Conservation (phyloP, 768 basidiomycete genomes). For the Fistulinella prunicolor region DNA sequence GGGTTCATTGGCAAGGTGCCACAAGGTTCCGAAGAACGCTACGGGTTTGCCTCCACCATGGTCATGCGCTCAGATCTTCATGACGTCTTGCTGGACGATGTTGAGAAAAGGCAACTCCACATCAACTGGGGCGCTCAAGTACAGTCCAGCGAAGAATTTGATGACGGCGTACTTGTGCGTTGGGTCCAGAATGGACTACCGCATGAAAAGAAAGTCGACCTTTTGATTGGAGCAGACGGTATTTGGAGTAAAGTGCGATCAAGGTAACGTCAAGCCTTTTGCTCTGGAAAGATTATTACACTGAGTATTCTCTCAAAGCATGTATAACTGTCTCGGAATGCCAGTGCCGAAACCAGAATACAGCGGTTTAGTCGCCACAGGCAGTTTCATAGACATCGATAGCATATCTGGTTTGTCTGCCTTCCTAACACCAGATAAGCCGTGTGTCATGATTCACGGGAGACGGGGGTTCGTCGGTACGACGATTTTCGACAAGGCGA, state of each 20-base stretch:
- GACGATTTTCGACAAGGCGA: conserved; percentile 23
- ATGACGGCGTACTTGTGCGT: conserved; percentile 25
- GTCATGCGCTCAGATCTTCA: conserved; percentile 30
- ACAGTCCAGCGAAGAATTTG: conserved; percentile 21
- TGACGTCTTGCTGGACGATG: conserved; percentile 30
- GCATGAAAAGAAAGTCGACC: conserved; percentile 28
- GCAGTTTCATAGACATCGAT: conserved; percentile 16
- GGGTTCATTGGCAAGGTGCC: conserved; percentile 21
- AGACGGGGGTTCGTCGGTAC: conserved; percentile 29
- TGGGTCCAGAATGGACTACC: conserved; percentile 20
- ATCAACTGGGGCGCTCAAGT: conserved; percentile 26
- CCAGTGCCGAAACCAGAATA: conserved; percentile 24
- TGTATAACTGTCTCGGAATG: conserved; percentile 21
- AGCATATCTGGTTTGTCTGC: conserved; percentile 20
- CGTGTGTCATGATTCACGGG: conserved; percentile 31
- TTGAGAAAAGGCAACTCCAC: conserved; percentile 17
- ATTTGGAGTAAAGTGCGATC: conserved; percentile 30
- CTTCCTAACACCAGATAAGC: conserved; percentile 18
- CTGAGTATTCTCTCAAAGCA: conserved; percentile 14
- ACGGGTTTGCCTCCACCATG: conserved; percentile 27
- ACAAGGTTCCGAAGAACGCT: conserved; percentile 26
- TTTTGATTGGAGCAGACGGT: conserved; percentile 31
- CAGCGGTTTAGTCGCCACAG: conserved; percentile 28
- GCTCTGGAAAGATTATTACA: neutral
- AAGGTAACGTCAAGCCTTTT: conserved; percentile 10